Percentiles rank a stretch among this genome's conserved stretches.
phyloP scores from a whole-genome alignment of 352 stramenopile species.

The Globisporangium polare region DNA sequence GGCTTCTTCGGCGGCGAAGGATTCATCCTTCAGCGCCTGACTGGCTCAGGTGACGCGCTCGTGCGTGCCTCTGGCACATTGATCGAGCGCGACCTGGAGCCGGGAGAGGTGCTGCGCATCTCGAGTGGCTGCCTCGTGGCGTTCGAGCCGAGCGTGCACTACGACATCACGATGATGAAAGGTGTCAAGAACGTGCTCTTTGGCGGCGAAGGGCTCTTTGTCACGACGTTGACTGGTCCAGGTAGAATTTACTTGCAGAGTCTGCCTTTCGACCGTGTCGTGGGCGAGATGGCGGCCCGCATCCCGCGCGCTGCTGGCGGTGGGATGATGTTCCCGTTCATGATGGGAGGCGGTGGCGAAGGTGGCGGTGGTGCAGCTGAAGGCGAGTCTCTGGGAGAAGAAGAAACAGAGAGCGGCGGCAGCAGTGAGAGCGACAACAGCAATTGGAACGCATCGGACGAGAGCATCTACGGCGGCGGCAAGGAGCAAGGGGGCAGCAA shows the following conservation, averaged over 20 bases:
- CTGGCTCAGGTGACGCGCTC: conserved; percentile 87
- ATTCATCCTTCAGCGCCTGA: conserved; percentile 93
- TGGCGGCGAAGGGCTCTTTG: conserved; percentile 92
- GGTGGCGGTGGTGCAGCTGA: conserved; percentile 14
- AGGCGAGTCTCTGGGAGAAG: conserved; percentile 6
- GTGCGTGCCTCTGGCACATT: conserved; percentile 89
- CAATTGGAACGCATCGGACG: conserved; percentile 34
- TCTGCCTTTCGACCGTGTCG: conserved; percentile 90
- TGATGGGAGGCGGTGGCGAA: conserved; percentile 51
- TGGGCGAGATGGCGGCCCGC: conserved; percentile 88
- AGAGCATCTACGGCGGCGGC: conserved; percentile 46
- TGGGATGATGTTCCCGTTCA: conserved; percentile 87
- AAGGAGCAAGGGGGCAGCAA: conserved; percentile 10
- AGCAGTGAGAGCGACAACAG: conserved; percentile 7
- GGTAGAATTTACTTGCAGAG: conserved; percentile 91
- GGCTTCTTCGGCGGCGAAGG: conserved; percentile 95
- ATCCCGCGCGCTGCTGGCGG: conserved; percentile 75
- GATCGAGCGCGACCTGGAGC: conserved; percentile 82
- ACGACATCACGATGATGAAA: conserved; percentile 90
- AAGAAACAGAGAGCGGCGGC: conserved; percentile 8
- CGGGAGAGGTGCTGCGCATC: conserved; percentile 88
- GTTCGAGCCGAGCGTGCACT: conserved; percentile 84
- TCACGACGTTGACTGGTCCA: conserved; percentile 91
- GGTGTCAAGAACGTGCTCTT: conserved; percentile 95
- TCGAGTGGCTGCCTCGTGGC: conserved; percentile 91